A percentile compares a stretch with the other conserved stretches of the same genome.
Evolutionary conservation across 805 yeast species (phyloP).

Genomic region (Wickerhamiella alocasiicola): DNA sequence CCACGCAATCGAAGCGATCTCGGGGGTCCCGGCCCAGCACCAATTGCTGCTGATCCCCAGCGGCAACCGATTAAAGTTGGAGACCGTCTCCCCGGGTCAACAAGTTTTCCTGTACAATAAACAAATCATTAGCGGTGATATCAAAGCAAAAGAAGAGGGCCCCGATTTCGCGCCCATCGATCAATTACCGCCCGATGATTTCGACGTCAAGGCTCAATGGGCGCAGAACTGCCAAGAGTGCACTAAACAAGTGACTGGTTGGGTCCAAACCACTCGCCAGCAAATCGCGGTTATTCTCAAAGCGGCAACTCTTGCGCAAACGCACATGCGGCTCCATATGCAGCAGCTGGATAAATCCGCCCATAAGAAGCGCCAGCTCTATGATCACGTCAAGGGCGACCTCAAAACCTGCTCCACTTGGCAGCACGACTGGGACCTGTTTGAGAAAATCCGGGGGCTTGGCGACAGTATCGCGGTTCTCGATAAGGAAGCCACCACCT

Average conservation of each 20-base stretch:
- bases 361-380: conserved; percentile 2
- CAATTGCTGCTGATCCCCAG: conserved; percentile 22
- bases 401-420: conserved; percentile 16
- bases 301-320: conserved; percentile 10
- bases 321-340: conserved; percentile 11
- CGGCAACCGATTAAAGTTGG: conserved; percentile 22
- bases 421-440: conserved; percentile 15
- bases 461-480: conserved; percentile 19
- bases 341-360: conserved; percentile 4
- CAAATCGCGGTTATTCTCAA: conserved; percentile 1
- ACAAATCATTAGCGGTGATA: conserved; percentile 11
- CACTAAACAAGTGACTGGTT: background rate
- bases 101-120: conserved; percentile 23
- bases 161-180: background rate
- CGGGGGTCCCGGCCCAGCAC: conserved; percentile 18
- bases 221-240: conserved; percentile 1
- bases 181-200: background rate
- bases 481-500: conserved; percentile 11
- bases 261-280: background rate
- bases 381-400: conserved; percentile 14
- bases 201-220: conserved; percentile 4
- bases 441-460: conserved; percentile 8
- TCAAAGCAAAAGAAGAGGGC: background rate
- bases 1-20: conserved; percentile 13
- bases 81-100: conserved; percentile 20